These are phyloP conservation scores for Pseudohyphozyma bogoriensis DNA, from an alignment of 768 basidiomycete genomes.

Conservation along the genomic window DNA sequence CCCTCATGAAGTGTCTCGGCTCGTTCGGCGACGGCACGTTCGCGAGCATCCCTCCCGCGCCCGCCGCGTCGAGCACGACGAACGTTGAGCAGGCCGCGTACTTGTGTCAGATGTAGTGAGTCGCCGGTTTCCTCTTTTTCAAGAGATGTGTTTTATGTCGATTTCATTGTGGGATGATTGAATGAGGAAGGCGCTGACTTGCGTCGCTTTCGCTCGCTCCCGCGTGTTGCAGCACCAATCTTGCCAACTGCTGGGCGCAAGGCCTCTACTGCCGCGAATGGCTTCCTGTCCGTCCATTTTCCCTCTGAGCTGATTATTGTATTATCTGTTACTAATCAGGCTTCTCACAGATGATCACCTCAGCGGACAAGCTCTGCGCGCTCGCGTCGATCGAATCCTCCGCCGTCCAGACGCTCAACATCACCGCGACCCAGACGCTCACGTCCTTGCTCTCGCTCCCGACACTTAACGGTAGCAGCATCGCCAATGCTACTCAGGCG, in stretches of 20 bases:
- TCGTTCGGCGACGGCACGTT: no score
- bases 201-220: background rate
- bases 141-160: no score
- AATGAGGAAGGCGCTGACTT: no score
- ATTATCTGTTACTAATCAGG: background rate
- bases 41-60: no score
- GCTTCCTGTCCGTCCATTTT: slow-evolving; percentile 6
- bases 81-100: slow-evolving; percentile 1
- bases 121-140: background rate
- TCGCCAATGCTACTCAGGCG: background rate
- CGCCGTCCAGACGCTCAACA: background rate
- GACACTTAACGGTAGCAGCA: background rate
- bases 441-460: background rate
- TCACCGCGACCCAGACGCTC: background rate
- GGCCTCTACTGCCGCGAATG: slow-evolving; percentile 25
- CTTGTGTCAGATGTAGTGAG: slow-evolving; percentile 20
- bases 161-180: no score
- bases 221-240: slow-evolving; percentile 6
- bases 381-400: background rate
- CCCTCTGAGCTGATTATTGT: background rate
- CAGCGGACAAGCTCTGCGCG: slow-evolving; percentile 27
- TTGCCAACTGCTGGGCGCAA: slow-evolving; percentile 24
- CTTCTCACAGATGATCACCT: background rate
- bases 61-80: no score
- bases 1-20: slow-evolving; percentile 20